Conservation (phyloP, 805 yeast genomes). For the Ogataea paradorogensis region DNA sequence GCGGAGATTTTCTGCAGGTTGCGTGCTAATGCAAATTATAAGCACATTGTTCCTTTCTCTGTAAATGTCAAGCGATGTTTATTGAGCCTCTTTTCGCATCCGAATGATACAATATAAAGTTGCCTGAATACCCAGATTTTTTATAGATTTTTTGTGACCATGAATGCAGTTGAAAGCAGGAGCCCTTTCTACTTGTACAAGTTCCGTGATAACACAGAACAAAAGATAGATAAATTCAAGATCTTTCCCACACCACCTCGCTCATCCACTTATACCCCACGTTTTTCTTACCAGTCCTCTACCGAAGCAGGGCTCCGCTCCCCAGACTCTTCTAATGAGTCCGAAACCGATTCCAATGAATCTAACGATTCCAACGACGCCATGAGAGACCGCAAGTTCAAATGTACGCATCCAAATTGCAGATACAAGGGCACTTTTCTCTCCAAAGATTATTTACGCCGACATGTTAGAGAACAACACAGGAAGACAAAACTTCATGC, state of each 20-base stretch:
- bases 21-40: conserved; percentile 4
- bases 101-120: background rate
- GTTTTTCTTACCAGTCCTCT: background rate
- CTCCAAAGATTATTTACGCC: conserved; percentile 29
- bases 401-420: conserved; percentile 24
- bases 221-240: conserved; percentile 20
- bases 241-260: conserved; percentile 22
- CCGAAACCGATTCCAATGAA: conserved; percentile 6
- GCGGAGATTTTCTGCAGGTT: conserved; percentile 1
- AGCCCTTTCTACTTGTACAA: conserved; percentile 25
- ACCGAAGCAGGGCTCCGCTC: background rate
- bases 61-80: background rate
- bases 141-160: conserved; percentile 1
- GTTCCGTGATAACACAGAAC: conserved; percentile 20
- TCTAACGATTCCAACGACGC: conserved; percentile 4
- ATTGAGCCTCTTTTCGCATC: conserved; percentile 1
- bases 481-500: conserved; percentile 25
- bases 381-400: conserved; percentile 11
- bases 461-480: conserved; percentile 34
- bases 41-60: conserved; percentile 1
- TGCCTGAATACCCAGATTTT: background rate
- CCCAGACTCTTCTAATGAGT: conserved; percentile 7
- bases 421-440: conserved; percentile 31
- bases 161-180: conserved; percentile 9
- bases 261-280: conserved; percentile 1